phyloP scores from a whole-genome alignment of 1,284 basidiomycete species.

The Cerioporus squamosus region DNA sequence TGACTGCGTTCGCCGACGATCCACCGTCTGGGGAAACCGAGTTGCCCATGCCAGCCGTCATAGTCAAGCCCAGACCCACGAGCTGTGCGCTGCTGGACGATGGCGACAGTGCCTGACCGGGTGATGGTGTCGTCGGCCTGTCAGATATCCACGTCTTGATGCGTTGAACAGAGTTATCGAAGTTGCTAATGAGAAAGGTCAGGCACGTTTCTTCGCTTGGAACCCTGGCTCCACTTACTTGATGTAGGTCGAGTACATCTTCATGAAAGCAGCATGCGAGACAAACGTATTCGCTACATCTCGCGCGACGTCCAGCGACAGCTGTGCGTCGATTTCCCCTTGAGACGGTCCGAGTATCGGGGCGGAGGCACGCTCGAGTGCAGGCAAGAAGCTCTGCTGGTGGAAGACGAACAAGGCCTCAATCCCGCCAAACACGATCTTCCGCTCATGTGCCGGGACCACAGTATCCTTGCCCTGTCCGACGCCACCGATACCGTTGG shows the following conservation, averaged over 20 bases:
- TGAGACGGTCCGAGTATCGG: conserved; percentile 61
- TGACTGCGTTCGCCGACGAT: conserved; percentile 30
- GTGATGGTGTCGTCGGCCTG: conserved; percentile 46
- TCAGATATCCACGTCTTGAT: conserved; percentile 84
- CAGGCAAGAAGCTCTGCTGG: conserved; percentile 89
- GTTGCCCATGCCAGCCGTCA: conserved; percentile 59
- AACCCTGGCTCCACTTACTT: conserved; percentile 63
- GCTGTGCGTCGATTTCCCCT: conserved; percentile 68
- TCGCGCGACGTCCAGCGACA: conserved; percentile 79
- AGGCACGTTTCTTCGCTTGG: conserved; percentile 6
- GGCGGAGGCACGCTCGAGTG: conserved; percentile 76
- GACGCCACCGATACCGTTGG: conserved; percentile 70
- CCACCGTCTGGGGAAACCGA: conserved; percentile 43
- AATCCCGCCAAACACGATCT: conserved; percentile 91
- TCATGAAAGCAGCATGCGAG: conserved; percentile 95
- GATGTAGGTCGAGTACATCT: conserved; percentile 96
- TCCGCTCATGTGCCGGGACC: conserved; percentile 87
- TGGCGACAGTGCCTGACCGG: conserved; percentile 53
- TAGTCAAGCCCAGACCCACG: conserved; percentile 61
- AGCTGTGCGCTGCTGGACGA: conserved; percentile 65
- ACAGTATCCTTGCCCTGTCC: conserved; percentile 81
- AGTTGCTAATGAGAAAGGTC: conserved; percentile 62
- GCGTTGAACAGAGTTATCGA: conserved; percentile 88
- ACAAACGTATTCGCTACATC: conserved; percentile 90
- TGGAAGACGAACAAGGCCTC: conserved; percentile 94